These are phyloP conservation scores for Neophaeococcomyces mojaviensis DNA, from an alignment of 2,329 filamentous ascomycete species.

Conservation along the genomic window DNA sequence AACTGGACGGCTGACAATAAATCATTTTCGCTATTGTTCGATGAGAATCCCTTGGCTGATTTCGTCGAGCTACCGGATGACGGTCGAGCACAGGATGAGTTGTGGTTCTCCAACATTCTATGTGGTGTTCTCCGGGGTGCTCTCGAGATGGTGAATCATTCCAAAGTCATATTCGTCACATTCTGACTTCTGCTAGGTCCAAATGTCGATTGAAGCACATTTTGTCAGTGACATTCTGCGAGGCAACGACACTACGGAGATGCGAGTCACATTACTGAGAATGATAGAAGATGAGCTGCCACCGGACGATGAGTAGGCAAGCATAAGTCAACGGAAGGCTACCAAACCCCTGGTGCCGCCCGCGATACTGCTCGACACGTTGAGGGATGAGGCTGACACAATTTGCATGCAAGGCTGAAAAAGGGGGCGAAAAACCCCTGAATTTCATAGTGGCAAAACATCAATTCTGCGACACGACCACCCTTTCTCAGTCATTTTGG, in stretches of 20 bases:
- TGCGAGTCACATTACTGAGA: constrained; percentile 82
- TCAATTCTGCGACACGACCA: too few relatives aligned
- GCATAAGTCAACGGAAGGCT: neutral
- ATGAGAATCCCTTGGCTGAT: constrained; percentile 93
- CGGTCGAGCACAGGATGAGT: constrained; percentile 85
- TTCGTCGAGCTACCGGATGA: constrained; percentile 97
- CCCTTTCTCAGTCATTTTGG: neutral
- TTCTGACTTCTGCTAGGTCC: constrained; percentile 46
- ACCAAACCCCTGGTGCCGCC: neutral
- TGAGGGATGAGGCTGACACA: too few relatives aligned
- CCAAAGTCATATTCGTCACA: constrained; percentile 3
- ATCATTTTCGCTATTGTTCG: constrained; percentile 91
- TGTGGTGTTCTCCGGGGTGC: constrained; percentile 87
- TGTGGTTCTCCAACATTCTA: constrained; percentile 98
- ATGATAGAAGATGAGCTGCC: constrained; percentile 98
- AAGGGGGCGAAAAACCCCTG: too few relatives aligned
- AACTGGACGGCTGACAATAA: constrained; percentile 97
- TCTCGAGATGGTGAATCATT: constrained; percentile 73
- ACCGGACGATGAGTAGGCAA: constrained; percentile 73
- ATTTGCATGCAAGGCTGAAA: too few relatives aligned
- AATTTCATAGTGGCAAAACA: too few relatives aligned
- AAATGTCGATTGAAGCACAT: constrained; percentile 97
- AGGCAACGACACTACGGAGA: constrained; percentile 94
- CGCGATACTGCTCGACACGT: neutral
- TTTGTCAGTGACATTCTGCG: constrained; percentile 90